A percentile compares a stretch with the other conserved stretches of the same genome.
Evolutionary conservation across 2,329 filamentous ascomycete genomes (phyloP).

Genomic region (Stenocarpella maydis): DNA sequence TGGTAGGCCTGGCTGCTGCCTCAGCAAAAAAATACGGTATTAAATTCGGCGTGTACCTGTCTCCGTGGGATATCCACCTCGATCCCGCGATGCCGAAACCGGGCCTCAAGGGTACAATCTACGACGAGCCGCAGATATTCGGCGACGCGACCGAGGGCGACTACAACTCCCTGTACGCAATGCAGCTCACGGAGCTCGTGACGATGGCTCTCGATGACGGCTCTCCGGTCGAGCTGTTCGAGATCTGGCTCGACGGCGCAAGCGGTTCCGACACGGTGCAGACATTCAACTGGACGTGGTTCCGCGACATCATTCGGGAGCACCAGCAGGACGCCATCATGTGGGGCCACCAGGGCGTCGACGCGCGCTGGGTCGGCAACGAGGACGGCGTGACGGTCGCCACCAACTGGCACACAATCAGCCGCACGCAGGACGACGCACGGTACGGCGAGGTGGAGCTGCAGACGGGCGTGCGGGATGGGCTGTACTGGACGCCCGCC

Average conservation of each 20-base stretch:
- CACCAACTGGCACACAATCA: slow-evolving; percentile 44
- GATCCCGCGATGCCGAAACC: slow-evolving; percentile 47
- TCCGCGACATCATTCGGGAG: slow-evolving; percentile 43
- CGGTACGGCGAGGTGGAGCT: slow-evolving; percentile 40
- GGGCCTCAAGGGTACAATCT: slow-evolving; percentile 41
- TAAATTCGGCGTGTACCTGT: slow-evolving; percentile 47
- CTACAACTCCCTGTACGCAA: slow-evolving; percentile 45
- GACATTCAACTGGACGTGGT: slow-evolving; percentile 43
- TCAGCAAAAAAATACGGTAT: slow-evolving; percentile 45
- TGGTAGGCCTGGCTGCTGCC: slow-evolving; percentile 44
- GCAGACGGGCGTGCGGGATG: slow-evolving; percentile 40
- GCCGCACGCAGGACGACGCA: slow-evolving; percentile 41
- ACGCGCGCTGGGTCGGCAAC: slow-evolving; percentile 45
- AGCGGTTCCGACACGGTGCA: slow-evolving; percentile 43
- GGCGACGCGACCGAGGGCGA: slow-evolving; percentile 43
- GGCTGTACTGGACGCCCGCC: slow-evolving; percentile 42
- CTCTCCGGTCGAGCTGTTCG: slow-evolving; percentile 39
- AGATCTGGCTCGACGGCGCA: slow-evolving; percentile 45
- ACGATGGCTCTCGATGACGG: slow-evolving; percentile 38
- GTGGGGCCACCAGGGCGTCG: slow-evolving; percentile 45
- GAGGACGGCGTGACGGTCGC: slow-evolving; percentile 41
- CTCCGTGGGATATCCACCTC: slow-evolving; percentile 48
- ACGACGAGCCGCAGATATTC: slow-evolving; percentile 47
- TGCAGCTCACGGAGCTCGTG: slow-evolving; percentile 42
- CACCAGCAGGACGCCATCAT: slow-evolving; percentile 42